phyloP scores from a whole-genome alignment of 495 filamentous ascomycete species.

The Cairneyella variabilis region DNA sequence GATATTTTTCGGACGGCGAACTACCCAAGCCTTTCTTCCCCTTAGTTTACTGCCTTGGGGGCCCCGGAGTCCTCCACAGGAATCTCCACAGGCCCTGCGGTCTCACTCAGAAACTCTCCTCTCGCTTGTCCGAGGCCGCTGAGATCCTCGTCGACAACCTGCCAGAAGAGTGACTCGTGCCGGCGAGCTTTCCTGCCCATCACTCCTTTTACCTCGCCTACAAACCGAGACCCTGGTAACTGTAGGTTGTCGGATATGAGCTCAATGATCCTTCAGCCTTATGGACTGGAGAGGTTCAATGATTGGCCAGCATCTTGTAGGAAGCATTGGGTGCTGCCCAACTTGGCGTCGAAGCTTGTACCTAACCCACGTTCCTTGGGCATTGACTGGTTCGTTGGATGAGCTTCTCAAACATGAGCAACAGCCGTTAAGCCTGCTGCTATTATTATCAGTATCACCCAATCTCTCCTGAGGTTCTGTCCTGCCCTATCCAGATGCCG shows the following conservation, averaged over 20 bases:
- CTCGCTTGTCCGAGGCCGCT: too few relatives aligned
- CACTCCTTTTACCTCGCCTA: neutral
- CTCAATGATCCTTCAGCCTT: slow-evolving; percentile 17
- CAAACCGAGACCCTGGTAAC: neutral
- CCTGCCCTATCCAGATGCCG: neutral
- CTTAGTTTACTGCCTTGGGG: slow-evolving; percentile 12
- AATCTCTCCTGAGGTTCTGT: neutral
- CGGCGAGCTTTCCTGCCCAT: neutral
- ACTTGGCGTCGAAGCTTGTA: slow-evolving; percentile 22
- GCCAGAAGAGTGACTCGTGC: neutral
- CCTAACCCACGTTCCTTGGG: neutral
- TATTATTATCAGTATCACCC: neutral
- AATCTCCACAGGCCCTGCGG: too few relatives aligned
- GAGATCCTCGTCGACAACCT: neutral
- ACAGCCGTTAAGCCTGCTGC: neutral
- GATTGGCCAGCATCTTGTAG: neutral
- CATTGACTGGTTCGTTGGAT: neutral
- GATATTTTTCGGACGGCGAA: too few relatives aligned
- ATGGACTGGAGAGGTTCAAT: slow-evolving; percentile 14
- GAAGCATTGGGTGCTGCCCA: slow-evolving; percentile 10
- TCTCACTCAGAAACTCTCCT: too few relatives aligned
- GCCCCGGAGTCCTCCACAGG: neutral
- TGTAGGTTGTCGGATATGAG: slow-evolving; percentile 22
- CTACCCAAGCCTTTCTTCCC: too few relatives aligned
- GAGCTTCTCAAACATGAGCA: slow-evolving; percentile 2